Evolutionary conservation across 257 asterid genomes (phyloP), one percentile per base, ranked within the genome.

Genomic region (Leonotis leonurus): DNA sequence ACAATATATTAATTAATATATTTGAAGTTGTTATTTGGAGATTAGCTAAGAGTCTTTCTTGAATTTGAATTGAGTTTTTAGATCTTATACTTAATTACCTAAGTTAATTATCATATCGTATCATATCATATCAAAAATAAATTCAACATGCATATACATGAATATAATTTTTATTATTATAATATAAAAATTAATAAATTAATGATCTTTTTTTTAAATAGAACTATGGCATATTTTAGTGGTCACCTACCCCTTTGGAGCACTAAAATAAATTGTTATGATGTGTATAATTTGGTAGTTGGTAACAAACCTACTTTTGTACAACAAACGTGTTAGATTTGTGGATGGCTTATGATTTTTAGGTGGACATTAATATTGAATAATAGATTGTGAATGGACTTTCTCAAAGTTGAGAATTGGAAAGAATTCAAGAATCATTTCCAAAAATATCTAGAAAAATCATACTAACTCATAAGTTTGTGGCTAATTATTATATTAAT

Each of bases 301-400:
- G 71, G 65, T 2, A 9, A 51, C 21, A 56, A 43, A 56, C 54
- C 70, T 64, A 35, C 70, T n/a, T 37, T 1, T 36, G 41, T 37
- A 18, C 8, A 16, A 27, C 39, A 54, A 66, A 43, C 57, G 64
- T 45, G 71, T 66, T 52, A 4, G 55, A 26, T 26, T 26, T 41
- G n/a, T n/a, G 4, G 17, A 5, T 43, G 54, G 26, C 10, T 26
- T 33, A 22, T 21, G 32, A 62, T 62, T 49, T 35, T 30, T 46
- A 33, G 59, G 44, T 39, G 65, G 54, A 41, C 5, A 60, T 60
- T 61, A 8, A 14, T 6, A 41, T 40, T 37, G 26, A 8, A 26
- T 39, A 24, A 25, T 40, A 45, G 17, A 27, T 44, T 29, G 18
- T 2, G 18, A 56, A 56, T 32, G 3, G 29, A 20, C 16, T 32